These are phyloP conservation scores for Apiospora aurea DNA, from an alignment of 2,329 filamentous ascomycete species.

Conservation along the genomic window DNA sequence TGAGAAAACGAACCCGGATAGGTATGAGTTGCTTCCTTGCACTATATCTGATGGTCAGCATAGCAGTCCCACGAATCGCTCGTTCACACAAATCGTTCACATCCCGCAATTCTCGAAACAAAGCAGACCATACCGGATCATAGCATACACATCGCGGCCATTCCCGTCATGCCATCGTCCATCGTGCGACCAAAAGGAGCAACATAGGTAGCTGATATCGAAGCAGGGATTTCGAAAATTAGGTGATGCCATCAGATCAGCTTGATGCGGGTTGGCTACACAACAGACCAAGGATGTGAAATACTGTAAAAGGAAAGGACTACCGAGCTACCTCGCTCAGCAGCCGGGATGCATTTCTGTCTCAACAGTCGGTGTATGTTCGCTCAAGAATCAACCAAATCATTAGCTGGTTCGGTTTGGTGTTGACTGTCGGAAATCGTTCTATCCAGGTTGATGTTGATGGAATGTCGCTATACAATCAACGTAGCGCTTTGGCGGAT, in stretches of 20 bases:
- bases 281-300: background rate
- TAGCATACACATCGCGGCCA: background rate
- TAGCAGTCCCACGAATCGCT: background rate
- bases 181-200: background rate
- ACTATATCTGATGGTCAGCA: background rate
- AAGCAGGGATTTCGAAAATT: background rate
- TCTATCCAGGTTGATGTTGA: background rate
- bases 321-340: background rate
- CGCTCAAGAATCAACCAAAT: background rate
- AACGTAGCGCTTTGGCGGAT: background rate
- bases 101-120: background rate
- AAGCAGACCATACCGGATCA: background rate
- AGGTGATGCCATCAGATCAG: background rate
- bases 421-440: background rate
- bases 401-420: background rate
- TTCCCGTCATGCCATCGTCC: too few species aligned
- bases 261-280: background rate
- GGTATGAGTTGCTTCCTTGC: too few species aligned
- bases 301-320: background rate
- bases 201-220: background rate
- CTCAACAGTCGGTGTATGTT: background rate
- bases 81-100: too few species aligned
- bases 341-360: background rate
- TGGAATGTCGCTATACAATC: background rate
- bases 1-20: too few species aligned